Percentiles rank a stretch among this genome's conserved stretches.
Conservation (phyloP, 305 asterid species). For the Caryopteris hybrid region DNA sequence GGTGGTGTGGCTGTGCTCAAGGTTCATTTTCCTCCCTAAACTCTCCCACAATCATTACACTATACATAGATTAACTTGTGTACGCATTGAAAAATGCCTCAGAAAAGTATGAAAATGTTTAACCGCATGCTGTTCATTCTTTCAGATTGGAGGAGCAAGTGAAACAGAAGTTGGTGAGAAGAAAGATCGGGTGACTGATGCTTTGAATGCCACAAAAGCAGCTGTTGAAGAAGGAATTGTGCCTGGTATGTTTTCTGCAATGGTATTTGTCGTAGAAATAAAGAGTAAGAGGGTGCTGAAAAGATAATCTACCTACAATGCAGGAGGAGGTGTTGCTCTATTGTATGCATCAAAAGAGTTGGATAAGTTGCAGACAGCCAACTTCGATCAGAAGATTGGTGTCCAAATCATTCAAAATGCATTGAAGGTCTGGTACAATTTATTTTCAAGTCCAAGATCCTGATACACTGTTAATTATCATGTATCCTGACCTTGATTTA, state of each 20-base stretch:
- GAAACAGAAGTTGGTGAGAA: constrained; percentile 89
- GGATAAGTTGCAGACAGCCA: constrained; percentile 66
- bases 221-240: constrained; percentile 95
- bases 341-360: constrained; percentile 78
- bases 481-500: neutral
- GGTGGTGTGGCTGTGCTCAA: constrained; percentile 83
- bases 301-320: neutral
- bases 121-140: neutral
- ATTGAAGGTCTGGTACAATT: constrained; percentile 46
- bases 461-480: neutral
- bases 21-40: constrained; percentile 24
- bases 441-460: neutral
- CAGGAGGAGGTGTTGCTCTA: constrained; percentile 92
- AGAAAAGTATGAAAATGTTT: neutral
- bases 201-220: constrained; percentile 86
- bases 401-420: constrained; percentile 94
- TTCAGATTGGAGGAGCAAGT: constrained; percentile 89
- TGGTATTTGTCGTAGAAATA: no score
- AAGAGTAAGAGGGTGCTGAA: constrained; percentile 2
- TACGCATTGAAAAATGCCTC: neutral
- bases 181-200: constrained; percentile 89
- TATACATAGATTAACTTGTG: neutral
- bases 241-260: constrained; percentile 47
- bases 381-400: constrained; percentile 90
- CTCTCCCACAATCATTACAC: neutral